These are phyloP conservation scores for Eucalyptus paniculata DNA, from an alignment of 345 rosid species.

Conservation along the genomic window DNA sequence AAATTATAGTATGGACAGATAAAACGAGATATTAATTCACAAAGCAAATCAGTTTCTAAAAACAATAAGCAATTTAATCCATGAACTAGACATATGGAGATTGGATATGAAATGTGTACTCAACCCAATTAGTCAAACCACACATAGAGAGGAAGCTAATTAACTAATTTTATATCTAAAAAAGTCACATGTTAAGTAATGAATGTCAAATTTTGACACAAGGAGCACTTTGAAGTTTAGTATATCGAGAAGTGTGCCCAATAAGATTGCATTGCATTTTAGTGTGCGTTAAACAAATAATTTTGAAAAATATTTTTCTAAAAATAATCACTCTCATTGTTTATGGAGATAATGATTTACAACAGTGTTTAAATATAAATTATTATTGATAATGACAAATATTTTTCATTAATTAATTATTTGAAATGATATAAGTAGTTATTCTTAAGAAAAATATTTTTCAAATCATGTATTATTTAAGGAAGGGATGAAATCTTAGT, in stretches of 20 bases:
- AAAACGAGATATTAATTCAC: not conserved
- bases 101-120: not conserved
- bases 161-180: not conserved
- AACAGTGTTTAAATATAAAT: not conserved
- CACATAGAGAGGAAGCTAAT: not conserved
- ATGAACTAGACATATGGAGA: not conserved
- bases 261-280: not conserved
- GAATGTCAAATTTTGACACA: not conserved
- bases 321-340: rapidly evolving
- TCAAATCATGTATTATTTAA: not conserved
- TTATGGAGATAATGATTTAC: not conserved
- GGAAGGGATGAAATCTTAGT: rapidly evolving
- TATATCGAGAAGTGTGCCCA: not conserved
- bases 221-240: not conserved
- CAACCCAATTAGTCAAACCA: not conserved
- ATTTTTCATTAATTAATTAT: not conserved
- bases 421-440: not conserved
- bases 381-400: not conserved
- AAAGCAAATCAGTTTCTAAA: not conserved
- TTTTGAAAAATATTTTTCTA: not conserved
- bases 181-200: not conserved
- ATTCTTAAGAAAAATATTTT: not conserved
- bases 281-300: rapidly evolving
- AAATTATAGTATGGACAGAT: not conserved
- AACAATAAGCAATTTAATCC: not conserved